phyloP scores from a whole-genome alignment of 2,329 filamentous ascomycete genomes.

The Alternaria burnsii region DNA sequence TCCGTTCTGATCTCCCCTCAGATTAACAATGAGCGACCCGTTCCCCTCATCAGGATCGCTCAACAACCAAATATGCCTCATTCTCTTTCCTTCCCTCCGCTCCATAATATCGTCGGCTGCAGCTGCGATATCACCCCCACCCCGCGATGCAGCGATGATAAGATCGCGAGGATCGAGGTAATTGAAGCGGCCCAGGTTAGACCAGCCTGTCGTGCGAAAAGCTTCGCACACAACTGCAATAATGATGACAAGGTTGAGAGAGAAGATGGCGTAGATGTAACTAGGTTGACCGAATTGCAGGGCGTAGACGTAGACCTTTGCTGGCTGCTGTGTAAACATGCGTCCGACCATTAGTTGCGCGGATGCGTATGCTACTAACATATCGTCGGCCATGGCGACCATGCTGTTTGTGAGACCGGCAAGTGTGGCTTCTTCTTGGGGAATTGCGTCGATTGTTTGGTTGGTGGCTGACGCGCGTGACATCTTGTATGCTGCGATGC shows the following conservation, averaged over 20 bases:
- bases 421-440: constrained; percentile 32
- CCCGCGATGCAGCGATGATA: constrained; percentile 37
- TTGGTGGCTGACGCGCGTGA: constrained; percentile 16
- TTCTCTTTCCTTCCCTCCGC: constrained; percentile 17
- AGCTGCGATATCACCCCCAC: constrained; percentile 27
- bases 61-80: constrained; percentile 34
- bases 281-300: constrained; percentile 37
- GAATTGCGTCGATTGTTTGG: constrained; percentile 16
- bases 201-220: constrained; percentile 36
- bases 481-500: constrained; percentile 42
- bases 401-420: constrained; percentile 34
- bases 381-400: constrained; percentile 40
- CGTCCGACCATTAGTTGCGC: constrained; percentile 48
- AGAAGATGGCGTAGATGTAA: constrained; percentile 43
- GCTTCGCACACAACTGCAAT: constrained; percentile 34
- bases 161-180: constrained; percentile 42
- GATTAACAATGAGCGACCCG: constrained; percentile 29
- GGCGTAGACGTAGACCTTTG: constrained; percentile 26
- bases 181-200: constrained; percentile 34
- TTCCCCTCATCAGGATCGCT: constrained; percentile 38
- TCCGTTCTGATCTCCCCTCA: constrained; percentile 30
- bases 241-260: constrained; percentile 36
- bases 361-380: constrained; percentile 43
- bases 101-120: constrained; percentile 30
- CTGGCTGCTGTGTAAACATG: constrained; percentile 22